Base-by-base conservation (phyloP, 179 eudicot species). In the Heliamphora pulchella region DNA sequence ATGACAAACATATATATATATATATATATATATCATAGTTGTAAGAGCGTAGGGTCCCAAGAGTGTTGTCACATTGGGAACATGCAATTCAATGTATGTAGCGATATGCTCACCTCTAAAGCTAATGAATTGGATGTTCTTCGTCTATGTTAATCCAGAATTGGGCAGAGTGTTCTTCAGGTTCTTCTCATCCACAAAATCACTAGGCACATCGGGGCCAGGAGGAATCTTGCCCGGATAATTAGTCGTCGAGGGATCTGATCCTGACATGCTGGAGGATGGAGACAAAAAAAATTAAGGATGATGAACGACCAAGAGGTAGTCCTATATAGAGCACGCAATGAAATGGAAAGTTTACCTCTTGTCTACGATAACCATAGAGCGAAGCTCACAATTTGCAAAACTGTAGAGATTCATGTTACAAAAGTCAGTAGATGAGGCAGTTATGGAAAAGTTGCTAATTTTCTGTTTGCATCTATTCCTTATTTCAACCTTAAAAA, bases 361-460 rank as follows among this genome's bases (percentile, higher is more conserved):
- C 70, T 73, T 91, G 82, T 93, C 93, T 13, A 83, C 88, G 57
- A 93, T 88, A 76, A 91, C 88, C 94, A 94, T 85, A 5, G 97
- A 93, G 15, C 96, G 96, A 77, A 94, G 94, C 88, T 94, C 96
- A 50, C 98, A 94, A 78, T 94, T 94, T 8, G 90, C 87, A 80
- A 90, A 94, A 64, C 98, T 94, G 94, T 87, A 86, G 3, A 83
- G 15, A 73, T 5, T 31, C 31, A 67, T 41, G 6, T 69, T 11
- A 55, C 67, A 4, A 11, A 71, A 17, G 46, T 72, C n/a, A 78
- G 3, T 39, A 78, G 63, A 65, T 31, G 78, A 57, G 58, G 55
- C 20, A 72, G 55, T 55, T 48, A 22, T 2, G 11, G 14, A 20
- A 43, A 31, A 31, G 31, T 31, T 31, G 31, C 31, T 31, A 31